These are phyloP conservation scores for Gossypium ekmanianum DNA, from an alignment of 345 rosid genomes.

Conservation along the genomic window DNA sequence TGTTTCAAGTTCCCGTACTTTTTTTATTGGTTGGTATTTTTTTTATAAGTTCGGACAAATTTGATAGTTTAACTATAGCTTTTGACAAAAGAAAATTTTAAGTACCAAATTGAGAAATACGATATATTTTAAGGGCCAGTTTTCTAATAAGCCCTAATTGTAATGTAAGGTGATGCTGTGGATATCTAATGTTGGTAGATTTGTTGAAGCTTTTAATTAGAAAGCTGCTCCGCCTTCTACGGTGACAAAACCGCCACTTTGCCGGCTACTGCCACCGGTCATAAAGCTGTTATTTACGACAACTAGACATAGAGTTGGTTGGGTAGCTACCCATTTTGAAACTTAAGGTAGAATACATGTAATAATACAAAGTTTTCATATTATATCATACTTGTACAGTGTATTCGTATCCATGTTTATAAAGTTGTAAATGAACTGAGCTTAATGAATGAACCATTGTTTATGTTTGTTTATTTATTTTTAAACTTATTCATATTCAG, in stretches of 20 bases:
- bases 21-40: too few species aligned
- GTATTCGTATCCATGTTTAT: background rate
- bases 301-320: background rate
- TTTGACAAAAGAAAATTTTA: too few species aligned
- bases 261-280: background rate
- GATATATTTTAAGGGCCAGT: background rate
- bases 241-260: background rate
- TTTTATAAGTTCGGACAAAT: too few species aligned
- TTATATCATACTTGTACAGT: background rate
- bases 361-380: background rate
- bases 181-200: background rate
- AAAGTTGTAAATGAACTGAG: too few species aligned
- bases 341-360: background rate
- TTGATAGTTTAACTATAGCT: too few species aligned
- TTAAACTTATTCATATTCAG: fast-evolving
- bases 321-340: background rate
- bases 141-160: background rate
- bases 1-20: too few species aligned
- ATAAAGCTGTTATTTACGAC: background rate
- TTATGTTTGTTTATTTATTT: too few species aligned
- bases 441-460: too few species aligned
- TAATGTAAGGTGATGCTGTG: background rate
- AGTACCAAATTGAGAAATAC: too few species aligned
- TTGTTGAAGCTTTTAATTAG: background rate
- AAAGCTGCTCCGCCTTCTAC: background rate